Base-by-base conservation (phyloP, 75 land plant genomes). In the Cunninghamia lanceolata region DNA sequence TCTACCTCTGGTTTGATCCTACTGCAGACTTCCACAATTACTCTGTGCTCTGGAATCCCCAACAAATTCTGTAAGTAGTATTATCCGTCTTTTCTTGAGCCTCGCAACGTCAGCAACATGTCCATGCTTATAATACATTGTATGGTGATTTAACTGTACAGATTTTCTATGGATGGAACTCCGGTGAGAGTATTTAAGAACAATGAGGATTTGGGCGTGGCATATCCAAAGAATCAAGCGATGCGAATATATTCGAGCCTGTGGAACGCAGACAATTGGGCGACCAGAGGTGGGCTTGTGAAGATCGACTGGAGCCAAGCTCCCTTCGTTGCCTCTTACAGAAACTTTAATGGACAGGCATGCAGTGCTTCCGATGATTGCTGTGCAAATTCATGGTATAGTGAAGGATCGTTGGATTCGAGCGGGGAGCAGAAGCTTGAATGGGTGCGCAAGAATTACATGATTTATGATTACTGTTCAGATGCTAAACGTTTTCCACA, bases 21-120 rank as follows among this genome's bases (percentile, higher is more conserved):
- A 90, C 90, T 4, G 70, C 53, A 11, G 91, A 86, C 28, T 93
- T 89, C 82, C 94, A 93, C 85, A 89, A 86, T 2, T 93, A 93
- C 73, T 84, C 87, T 25, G 50, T 93, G 77, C 88, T 90, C 73
- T 93, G 93, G 94, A 93, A 91, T 86, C 89, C 73, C 2, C 84
- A 79, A 43, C 82, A 43, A 25, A 79, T 79, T 79, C 13, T 43
- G 82, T 79, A 79, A 79, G 74, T 30, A 70, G 6, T 53, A 46
- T 7, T 46, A 0, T 13, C 13, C 50, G 0, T 13, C 50, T 46
- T 46, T 16, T 50, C 53, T 50, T 13, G 15, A 40, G 42, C 2
- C 42, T 40, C 42, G 1, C 42, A 40, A 40, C 3, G 42, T 40
- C 3, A 50, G 53, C 11, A 8, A 47, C 0, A 47, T 47, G 10